These are phyloP conservation scores for Calcarisporium arbuscula DNA, from an alignment of 2,329 filamentous ascomycete species.

Conservation along the genomic window DNA sequence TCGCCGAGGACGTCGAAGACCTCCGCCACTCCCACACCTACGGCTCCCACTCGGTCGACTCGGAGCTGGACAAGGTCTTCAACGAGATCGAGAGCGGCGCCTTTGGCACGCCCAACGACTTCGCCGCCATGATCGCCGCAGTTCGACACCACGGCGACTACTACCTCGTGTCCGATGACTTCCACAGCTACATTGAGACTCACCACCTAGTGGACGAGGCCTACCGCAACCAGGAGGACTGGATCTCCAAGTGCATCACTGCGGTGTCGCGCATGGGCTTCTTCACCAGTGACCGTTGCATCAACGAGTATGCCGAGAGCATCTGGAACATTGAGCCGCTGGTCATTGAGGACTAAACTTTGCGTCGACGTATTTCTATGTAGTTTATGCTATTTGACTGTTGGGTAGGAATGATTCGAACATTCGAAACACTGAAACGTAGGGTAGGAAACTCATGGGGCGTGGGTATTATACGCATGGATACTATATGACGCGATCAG, in stretches of 20 bases:
- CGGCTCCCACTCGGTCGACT: conserved; percentile 69
- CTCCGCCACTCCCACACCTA: conserved; percentile 88
- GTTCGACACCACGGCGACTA: conserved; percentile 94
- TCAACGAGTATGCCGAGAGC: conserved; percentile 92
- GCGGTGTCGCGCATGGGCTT: conserved; percentile 94
- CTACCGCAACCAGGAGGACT: conserved; percentile 87
- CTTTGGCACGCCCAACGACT: conserved; percentile 75
- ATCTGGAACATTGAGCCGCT: conserved; percentile 97
- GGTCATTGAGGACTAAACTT: conserved; percentile 34
- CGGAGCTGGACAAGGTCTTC: conserved; percentile 75
- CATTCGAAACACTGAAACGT: too few species aligned
- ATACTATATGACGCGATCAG: too few species aligned
- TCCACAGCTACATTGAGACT: conserved; percentile 88
- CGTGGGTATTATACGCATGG: too few species aligned
- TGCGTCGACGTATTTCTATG: too few species aligned
- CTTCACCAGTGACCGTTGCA: conserved; percentile 91
- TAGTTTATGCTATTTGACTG: too few species aligned
- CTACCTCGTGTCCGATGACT: conserved; percentile 96
- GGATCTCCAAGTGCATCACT: conserved; percentile 84
- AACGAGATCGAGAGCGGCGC: conserved; percentile 69
- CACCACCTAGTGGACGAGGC: conserved; percentile 86
- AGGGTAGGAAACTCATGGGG: too few species aligned
- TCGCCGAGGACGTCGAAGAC: conserved; percentile 94
- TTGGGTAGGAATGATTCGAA: too few species aligned
- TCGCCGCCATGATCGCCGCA: conserved; percentile 74